These are phyloP conservation scores for Lentinula boryana DNA, from an alignment of 768 basidiomycete genomes.

Conservation along the genomic window DNA sequence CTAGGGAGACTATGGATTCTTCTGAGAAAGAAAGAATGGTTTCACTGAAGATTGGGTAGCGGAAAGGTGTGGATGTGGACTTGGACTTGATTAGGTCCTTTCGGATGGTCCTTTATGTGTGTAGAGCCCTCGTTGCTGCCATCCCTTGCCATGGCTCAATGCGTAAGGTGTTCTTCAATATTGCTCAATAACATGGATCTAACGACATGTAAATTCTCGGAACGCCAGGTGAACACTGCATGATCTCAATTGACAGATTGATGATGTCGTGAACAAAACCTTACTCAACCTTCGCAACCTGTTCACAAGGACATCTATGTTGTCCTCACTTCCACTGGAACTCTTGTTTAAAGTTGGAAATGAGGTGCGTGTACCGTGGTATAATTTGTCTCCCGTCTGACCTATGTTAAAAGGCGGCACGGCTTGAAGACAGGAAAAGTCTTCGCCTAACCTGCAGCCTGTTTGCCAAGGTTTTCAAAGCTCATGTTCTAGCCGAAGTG, in stretches of 20 bases:
- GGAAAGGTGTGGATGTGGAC: too few species aligned
- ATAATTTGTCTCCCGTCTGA: neutral
- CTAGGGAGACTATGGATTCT: neutral
- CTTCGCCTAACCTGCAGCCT: neutral
- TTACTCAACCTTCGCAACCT: neutral
- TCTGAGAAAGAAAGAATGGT: neutral
- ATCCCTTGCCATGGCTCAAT: too few species aligned
- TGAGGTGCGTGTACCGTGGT: neutral
- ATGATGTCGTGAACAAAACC: neutral
- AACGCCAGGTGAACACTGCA: too few species aligned
- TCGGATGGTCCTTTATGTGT: too few species aligned
- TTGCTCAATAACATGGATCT: too few species aligned
- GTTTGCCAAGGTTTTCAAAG: neutral
- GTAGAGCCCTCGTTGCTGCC: too few species aligned
- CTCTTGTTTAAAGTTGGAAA: neutral
- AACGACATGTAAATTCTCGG: neutral
- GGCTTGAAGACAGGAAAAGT: conserved; percentile 4
- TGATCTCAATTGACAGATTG: too few species aligned
- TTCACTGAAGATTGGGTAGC: neutral
- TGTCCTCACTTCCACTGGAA: neutral
- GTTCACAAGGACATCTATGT: neutral
- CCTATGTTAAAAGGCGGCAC: neutral
- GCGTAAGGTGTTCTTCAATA: too few species aligned
- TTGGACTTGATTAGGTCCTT: too few species aligned
- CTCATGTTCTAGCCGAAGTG: neutral